Evolutionary conservation across 805 yeast species (phyloP), one percentile per base, ranked within the genome.

Genomic region (Zygoascus bituminiphila): DNA sequence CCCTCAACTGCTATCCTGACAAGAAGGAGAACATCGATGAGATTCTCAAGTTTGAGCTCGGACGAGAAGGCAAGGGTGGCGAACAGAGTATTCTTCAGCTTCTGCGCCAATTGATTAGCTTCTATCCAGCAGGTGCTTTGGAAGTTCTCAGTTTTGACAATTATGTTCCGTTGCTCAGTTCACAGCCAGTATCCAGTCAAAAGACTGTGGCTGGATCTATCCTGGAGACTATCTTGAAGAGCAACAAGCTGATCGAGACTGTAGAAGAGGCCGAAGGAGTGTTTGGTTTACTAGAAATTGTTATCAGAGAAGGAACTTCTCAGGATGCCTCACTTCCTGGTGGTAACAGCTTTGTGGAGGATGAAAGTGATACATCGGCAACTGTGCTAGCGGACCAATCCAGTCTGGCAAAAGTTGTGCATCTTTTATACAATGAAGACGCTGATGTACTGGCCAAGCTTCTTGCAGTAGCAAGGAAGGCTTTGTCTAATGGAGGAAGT

Each of bases 1-100:
- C 88, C 0, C 69, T 87, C 37, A 70, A 74, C 4, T 85, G 81
- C 66, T 84, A 84, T 59, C 84, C 87, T 5, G 68, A 74, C 0
- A 76, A 80, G 49, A 71, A 71, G 52, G 74, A 70, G 4, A 78
- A 84, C 62, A 69, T 88, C 48, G 81, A 85, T 59, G 64, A 67
- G 29, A 70, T 88, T 22, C 82, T 77, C 62, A 65, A 75, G 49
- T 81, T 75, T 61, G 80, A 87, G 1, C 39, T 33, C 7, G 23
- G 42, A 12, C 38, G 24, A 35, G 44, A 36, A 21, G 42, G 33
- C n/a, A 24, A 48, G 17, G 44, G 21, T 6, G 41, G 41, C 15
- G 47, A 44, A 14, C 22, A 22, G 15, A 35, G 41, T 22, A 52
- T 62, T 29, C 54, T 54, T 29, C 59, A 64, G 17, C 55, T 70